Base-by-base conservation (phyloP, 768 basidiomycete genomes). In the Suillus plorans region DNA sequence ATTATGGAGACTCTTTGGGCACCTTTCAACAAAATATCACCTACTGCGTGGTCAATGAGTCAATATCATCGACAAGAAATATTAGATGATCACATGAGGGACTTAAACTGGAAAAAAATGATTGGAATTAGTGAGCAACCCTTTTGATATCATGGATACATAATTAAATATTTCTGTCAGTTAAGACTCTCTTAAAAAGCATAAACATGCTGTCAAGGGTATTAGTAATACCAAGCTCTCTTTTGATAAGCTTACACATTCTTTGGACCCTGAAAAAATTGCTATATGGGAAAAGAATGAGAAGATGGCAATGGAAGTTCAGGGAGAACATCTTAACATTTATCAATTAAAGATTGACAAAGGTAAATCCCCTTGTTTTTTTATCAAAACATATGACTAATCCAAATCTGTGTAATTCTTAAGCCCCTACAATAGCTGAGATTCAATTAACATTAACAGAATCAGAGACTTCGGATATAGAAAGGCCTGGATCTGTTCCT, bases 1-100 rank as follows among this genome's bases (percentile, higher is more conserved):
- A 76, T 79, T 5, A 28, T 80, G 7, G 78, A 80, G 45, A 76
- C 75, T 0, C 52, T 80, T 0, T 80, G 78, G 78, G 62, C 71
- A 0, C 36, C 64, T 0, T 63, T 79, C 0, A 79, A 80, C 44
- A 65, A 72, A 2, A 68, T 75, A 25, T 25, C 25, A 25, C 25
- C 25, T 2, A 25, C 25, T 25, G 25, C 25, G 2, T 2, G 25
- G 25, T 25, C 25, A 25, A 25, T 25, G 25, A 25, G 25, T 25
- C 25, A 25, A 25, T 25, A 25, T 25, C 25, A 25, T 2, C 25
- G 25, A 25, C 25, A 25, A 2, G 25, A 25, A 25, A 25, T 25
- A 25, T 2, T 25, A 25, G 25, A 25, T 25, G 25, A 25, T 25
- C 25, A 25, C 25, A 25, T 25, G 25, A 25, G 25, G 25, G 25